Percentiles rank a stretch among this genome's conserved stretches.
These are phyloP conservation scores for Yamadazyma trypodendri DNA, from an alignment of 1,139 yeast genomes.

Conservation along the genomic window DNA sequence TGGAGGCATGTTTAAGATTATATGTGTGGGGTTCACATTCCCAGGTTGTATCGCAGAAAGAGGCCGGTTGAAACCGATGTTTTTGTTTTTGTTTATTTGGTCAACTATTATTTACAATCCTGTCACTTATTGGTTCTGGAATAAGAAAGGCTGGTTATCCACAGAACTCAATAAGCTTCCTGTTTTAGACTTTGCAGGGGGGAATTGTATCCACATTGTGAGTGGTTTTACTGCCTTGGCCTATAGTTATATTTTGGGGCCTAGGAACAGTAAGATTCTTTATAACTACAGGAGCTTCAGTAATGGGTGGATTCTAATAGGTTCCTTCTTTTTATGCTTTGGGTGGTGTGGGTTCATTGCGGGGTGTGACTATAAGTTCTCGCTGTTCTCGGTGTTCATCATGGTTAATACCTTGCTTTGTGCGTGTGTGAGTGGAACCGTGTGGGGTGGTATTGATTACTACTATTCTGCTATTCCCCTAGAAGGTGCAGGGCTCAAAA, in stretches of 20 bases:
- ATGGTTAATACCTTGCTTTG: constrained; percentile 36
- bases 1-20: constrained; percentile 50
- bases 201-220: constrained; percentile 61
- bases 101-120: constrained; percentile 60
- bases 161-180: constrained; percentile 39
- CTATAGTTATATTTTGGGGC: constrained; percentile 59
- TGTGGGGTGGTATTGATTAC: constrained; percentile 42
- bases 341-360: constrained; percentile 50
- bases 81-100: constrained; percentile 55
- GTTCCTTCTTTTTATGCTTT: constrained; percentile 42
- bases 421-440: constrained; percentile 35
- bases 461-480: constrained; percentile 41
- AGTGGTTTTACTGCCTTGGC: constrained; percentile 61
- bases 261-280: constrained; percentile 42
- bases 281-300: constrained; percentile 39
- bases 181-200: constrained; percentile 65
- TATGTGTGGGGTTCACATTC: constrained; percentile 53
- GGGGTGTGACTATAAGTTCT: constrained; percentile 45
- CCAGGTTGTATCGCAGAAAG: constrained; percentile 61
- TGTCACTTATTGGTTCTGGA: constrained; percentile 68
- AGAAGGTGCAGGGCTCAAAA: constrained; percentile 19
- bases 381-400: constrained; percentile 32
- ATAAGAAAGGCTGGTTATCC: constrained; percentile 56
- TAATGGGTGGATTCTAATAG: constrained; percentile 48
- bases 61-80: constrained; percentile 53